phyloP scores from a whole-genome alignment of 2,329 filamentous ascomycete genomes.

The Colletotrichum tamarilloi region DNA sequence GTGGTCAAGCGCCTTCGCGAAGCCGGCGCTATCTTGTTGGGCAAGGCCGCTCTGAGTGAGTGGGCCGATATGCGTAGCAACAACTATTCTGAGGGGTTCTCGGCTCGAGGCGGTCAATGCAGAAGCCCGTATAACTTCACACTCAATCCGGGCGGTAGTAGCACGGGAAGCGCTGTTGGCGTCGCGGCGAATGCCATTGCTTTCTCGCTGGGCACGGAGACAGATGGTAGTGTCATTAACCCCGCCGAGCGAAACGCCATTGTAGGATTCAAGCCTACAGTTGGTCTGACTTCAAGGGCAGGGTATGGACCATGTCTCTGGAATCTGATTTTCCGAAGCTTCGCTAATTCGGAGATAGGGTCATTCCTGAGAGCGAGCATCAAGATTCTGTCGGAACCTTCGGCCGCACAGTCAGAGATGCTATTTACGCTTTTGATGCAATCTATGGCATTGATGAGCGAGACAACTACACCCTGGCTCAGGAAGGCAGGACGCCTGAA shows the following conservation, averaged over 20 bases:
- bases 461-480: slow-evolving; percentile 74
- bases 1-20: slow-evolving; percentile 71
- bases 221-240: slow-evolving; percentile 77
- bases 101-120: slow-evolving; percentile 71
- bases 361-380: slow-evolving; percentile 74
- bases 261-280: slow-evolving; percentile 81
- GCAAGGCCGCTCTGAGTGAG: slow-evolving; percentile 77
- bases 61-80: slow-evolving; percentile 80
- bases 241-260: slow-evolving; percentile 76
- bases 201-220: slow-evolving; percentile 79
- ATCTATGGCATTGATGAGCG: slow-evolving; percentile 73
- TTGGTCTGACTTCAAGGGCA: slow-evolving; percentile 75
- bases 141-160: slow-evolving; percentile 75
- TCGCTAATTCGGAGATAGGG: slow-evolving; percentile 39
- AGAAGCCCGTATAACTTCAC: slow-evolving; percentile 77
- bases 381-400: slow-evolving; percentile 78
- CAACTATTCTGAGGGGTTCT: slow-evolving; percentile 76
- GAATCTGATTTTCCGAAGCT: no score
- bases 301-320: slow-evolving; percentile 43
- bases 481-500: slow-evolving; percentile 63
- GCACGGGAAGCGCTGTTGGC: slow-evolving; percentile 72
- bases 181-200: slow-evolving; percentile 72
- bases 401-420: slow-evolving; percentile 76
- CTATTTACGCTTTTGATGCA: slow-evolving; percentile 72
- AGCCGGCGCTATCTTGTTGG: slow-evolving; percentile 76